Evolutionary conservation across 2,329 filamentous ascomycete species (phyloP), one percentile per base, ranked within the genome.

Genomic region (Cercospora sojina): DNA sequence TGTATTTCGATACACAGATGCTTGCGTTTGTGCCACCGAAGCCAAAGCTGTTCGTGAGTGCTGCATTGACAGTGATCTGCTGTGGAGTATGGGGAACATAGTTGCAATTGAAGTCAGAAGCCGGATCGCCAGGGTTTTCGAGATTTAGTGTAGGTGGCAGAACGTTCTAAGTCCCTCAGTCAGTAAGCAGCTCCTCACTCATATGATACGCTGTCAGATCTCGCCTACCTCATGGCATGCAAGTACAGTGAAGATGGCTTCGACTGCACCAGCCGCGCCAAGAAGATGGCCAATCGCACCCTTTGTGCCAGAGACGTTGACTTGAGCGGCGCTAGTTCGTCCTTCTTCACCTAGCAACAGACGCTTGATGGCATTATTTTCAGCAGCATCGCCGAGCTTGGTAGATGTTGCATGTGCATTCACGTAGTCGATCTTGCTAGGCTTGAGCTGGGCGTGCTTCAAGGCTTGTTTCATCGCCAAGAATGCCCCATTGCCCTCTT

Each of bases 1-100:
- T 64, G 53, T 71, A 72, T 62, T 81, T 84, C 7, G 85, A 85
- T 74, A 98, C 94, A 61, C 93, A 93, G 41, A 99, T 81, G 62
- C 88, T 93, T 49, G 94, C 93, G 80, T 99, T 99, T 1, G 94
- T 98, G 16, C 95, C 95, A 10, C 95, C 95, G 81, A 99, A 99
- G 0, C 95, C 95, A 80, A 99, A 99, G 77, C 94, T 98, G 75
- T 99, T 99, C 3, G 92, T 95, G 65, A 99, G 74, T 5, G 91
- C 91, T 23, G 94, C 89, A 65, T 87, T 81, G 10, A 98, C 87
- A 2, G 83, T 77, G 70, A 87, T 88, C 61, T 90, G 79, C 78
- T 97, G 93, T 0, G 92, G 85, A 55, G 82, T 76, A 3, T 88
- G 83, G 0, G 93, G 87, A 3, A 97, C 88, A 77, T 97, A 94